Evolutionary conservation across 331 rosid genomes (phyloP).

Genomic region (Saraca asoca): DNA sequence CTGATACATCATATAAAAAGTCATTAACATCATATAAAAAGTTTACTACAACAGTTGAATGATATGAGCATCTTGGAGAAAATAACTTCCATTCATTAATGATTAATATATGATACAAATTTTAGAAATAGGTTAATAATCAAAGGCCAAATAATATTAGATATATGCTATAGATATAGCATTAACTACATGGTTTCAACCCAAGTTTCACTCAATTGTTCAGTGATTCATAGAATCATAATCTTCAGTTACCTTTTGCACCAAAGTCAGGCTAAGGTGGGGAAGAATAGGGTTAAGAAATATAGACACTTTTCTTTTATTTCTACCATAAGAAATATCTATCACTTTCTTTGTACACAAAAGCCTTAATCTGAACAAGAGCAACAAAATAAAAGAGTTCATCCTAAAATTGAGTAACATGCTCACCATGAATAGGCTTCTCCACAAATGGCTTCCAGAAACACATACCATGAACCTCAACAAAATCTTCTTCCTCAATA

Average conservation of each 20-base stretch:
- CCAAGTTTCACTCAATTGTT: not conserved
- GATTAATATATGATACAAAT: not conserved
- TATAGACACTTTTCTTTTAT: not conserved
- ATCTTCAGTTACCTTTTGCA: not conserved
- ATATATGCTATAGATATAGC: slow-evolving; percentile 18
- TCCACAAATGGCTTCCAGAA: slow-evolving; percentile 98
- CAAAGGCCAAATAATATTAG: slow-evolving; percentile 9
- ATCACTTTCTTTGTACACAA: no score
- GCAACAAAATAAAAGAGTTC: slow-evolving; percentile 28
- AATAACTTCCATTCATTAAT: slow-evolving; percentile 16
- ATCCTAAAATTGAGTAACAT: slow-evolving; percentile 27
- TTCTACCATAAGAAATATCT: no score
- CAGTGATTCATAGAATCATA: slow-evolving; percentile 1
- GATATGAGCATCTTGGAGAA: slow-evolving; percentile 12
- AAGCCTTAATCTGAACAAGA: slow-evolving; percentile 7
- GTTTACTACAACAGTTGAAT: slow-evolving; percentile 20
- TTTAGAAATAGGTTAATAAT: slow-evolving; percentile 7
- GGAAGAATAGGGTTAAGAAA: not conserved
- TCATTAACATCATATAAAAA: slow-evolving; percentile 14
- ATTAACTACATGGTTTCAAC: slow-evolving; percentile 6
- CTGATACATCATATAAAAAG: slow-evolving; percentile 21
- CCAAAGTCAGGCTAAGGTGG: not conserved
- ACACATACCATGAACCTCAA: slow-evolving; percentile 83
- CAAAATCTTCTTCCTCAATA: slow-evolving; percentile 95
- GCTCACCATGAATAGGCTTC: slow-evolving; percentile 95